Evolutionary conservation across 805 yeast species (phyloP).

Genomic region (Nakazawaea populi): DNA sequence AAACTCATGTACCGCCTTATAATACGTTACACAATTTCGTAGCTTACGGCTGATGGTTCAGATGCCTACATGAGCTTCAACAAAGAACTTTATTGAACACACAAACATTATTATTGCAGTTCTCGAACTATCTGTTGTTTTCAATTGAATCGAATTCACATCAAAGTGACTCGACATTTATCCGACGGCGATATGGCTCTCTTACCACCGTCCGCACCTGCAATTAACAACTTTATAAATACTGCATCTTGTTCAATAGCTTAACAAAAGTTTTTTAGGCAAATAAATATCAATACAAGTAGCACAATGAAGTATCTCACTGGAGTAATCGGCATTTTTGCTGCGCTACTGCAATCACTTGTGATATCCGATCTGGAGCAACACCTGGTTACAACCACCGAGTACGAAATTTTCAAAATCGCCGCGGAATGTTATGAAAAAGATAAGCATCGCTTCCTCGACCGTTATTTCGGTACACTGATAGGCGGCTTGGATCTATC

Average conservation of each 20-base stretch:
- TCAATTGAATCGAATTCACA: too few species aligned
- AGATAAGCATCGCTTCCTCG: neutral
- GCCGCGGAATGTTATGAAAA: neutral
- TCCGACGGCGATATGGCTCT: neutral
- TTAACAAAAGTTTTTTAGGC: too few species aligned
- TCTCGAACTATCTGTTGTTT: too few species aligned
- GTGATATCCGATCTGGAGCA: neutral
- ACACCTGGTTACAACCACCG: neutral
- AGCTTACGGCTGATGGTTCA: too few species aligned
- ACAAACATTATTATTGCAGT: too few species aligned
- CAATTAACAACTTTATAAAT: neutral
- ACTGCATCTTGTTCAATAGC: too few species aligned
- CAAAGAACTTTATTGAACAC: too few species aligned
- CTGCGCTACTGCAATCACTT: neutral
- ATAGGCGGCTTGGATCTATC: neutral
- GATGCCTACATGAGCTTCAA: too few species aligned
- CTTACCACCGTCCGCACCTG: neutral
- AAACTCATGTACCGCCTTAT: too few species aligned
- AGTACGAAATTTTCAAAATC: neutral
- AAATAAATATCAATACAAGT: too few species aligned
- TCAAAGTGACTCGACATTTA: neutral
- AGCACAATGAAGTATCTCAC: neutral
- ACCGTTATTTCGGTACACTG: neutral
- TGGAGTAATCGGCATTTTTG: neutral
- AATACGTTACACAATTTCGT: too few species aligned